These are phyloP conservation scores for Chionographis japonica DNA, from an alignment of 106 monocot species.

Conservation along the genomic window DNA sequence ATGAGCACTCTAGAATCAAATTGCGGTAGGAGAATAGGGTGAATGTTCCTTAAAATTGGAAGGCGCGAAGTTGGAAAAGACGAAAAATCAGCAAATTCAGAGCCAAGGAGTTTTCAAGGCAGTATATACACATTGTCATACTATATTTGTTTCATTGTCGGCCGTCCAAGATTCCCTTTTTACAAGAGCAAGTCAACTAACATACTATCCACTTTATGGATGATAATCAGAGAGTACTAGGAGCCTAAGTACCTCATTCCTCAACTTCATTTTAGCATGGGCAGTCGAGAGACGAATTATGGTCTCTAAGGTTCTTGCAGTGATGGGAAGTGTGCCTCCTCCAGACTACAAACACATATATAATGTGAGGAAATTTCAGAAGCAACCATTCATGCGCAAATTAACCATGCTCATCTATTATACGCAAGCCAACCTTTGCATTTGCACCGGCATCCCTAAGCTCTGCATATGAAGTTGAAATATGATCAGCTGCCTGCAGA, in stretches of 20 bases:
- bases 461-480: constrained; percentile 94
- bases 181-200: too few species aligned
- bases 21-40: too few species aligned
- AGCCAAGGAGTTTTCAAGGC: too few species aligned
- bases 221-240: too few species aligned
- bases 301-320: constrained; percentile 97
- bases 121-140: too few species aligned
- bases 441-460: constrained; percentile 79
- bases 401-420: not conserved
- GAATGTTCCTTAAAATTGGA: too few species aligned
- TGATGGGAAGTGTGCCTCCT: constrained; percentile 97
- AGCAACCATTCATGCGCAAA: not conserved
- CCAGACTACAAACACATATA: constrained; percentile 51
- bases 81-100: too few species aligned
- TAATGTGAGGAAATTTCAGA: constrained; percentile 1
- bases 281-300: constrained; percentile 97
- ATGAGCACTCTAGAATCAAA: not conserved
- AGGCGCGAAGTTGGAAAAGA: too few species aligned
- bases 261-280: constrained; percentile 94
- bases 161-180: too few species aligned
- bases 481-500: constrained; percentile 85
- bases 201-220: too few species aligned
- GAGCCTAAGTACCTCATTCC: constrained; percentile 61
- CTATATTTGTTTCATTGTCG: too few species aligned
- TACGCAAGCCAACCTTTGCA: constrained; percentile 56